A percentile compares a stretch with the other conserved stretches of the same genome.
Evolutionary conservation across 169 alveolate species (phyloP).

Genomic region (Cryptosporidium sp.): DNA sequence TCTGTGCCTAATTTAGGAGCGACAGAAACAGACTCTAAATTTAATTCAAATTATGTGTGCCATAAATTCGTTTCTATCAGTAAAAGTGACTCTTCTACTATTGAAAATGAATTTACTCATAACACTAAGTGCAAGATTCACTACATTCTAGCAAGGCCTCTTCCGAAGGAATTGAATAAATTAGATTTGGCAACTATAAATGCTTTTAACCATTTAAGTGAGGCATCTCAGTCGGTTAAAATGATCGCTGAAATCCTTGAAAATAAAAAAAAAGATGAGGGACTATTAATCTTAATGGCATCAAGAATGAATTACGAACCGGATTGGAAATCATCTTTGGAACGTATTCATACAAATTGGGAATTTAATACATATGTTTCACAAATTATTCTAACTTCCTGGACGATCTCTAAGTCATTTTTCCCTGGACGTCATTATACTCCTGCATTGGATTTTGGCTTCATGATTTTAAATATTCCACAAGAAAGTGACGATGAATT

Average conservation of each 20-base stretch:
- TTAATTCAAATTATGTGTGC: background rate
- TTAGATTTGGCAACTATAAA: constrained; percentile 13
- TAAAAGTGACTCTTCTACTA: background rate
- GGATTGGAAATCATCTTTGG: constrained; percentile 23
- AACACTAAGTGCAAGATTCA: constrained; percentile 1
- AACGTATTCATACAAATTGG: constrained; percentile 18
- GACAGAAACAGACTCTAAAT: background rate
- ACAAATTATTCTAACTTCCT: constrained; percentile 35
- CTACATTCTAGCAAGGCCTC: background rate
- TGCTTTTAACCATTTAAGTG: constrained; percentile 29
- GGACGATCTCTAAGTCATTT: constrained; percentile 48
- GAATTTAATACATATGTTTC: constrained; percentile 29
- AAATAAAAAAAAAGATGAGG: constrained; percentile 18
- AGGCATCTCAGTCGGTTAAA: constrained; percentile 31
- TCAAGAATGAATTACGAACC: constrained; percentile 28
- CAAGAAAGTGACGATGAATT: constrained; percentile 18
- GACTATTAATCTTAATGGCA: constrained; percentile 10
- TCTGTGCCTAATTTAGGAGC: too few relatives aligned
- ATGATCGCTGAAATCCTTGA: constrained; percentile 8
- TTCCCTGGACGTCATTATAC: constrained; percentile 11
- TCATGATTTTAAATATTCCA: constrained; percentile 48
- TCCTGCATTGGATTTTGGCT: constrained; percentile 59
- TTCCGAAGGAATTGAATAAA: background rate
- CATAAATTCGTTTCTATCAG: background rate
- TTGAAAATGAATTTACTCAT: background rate